Base-by-base conservation (phyloP, 768 basidiomycete species). In the Neoboletus subvelutipes region DNA sequence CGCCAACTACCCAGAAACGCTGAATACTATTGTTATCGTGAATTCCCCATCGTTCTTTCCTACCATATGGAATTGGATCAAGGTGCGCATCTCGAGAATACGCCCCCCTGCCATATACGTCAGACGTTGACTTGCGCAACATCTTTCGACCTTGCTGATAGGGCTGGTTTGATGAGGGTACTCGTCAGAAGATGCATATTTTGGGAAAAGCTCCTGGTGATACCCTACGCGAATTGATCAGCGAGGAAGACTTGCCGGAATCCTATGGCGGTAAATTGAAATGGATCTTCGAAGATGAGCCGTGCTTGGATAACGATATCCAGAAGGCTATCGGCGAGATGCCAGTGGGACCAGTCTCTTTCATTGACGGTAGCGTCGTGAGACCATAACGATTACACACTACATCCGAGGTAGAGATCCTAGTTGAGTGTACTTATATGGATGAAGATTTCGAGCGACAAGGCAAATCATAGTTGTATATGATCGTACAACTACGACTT, bases 11-110 rank as follows among this genome's bases (percentile, higher is more conserved):
- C 90, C 91, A 1, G 91, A 93, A 70, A 90, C 89, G 0, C 75
- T 92, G 41, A 75, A 80, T 62, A 78, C 80, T 36, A 82, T 87
- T 62, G 85, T 78, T 12, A 72, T 94, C 52, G 84, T 94, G 52
- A 92, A 93, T 61, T 85, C 90, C 0, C 92, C 92, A 0, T 76
- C 83, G 0, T 94, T 92, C 77, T 94, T 94, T 71, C 82, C 87
- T 3, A 89, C 86, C 2, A 76, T 93, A 11, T 94, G 91, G 91
- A 80, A 79, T 33, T 93, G 91, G 91, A 78, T 93, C 67, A 90
- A 89, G 77, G 87, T 84, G 56, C 40, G 73, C 57, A 20, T 4
- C 13, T 9, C 7, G 34, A 41, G 39, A 31, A 34, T 22, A 4
- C 1, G 5, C 5, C 24, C 1, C 10, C 13, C 15, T 36, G 15